phyloP scores from a whole-genome alignment of 2,329 filamentous ascomycete genomes.

The Fusarium camptoceras region DNA sequence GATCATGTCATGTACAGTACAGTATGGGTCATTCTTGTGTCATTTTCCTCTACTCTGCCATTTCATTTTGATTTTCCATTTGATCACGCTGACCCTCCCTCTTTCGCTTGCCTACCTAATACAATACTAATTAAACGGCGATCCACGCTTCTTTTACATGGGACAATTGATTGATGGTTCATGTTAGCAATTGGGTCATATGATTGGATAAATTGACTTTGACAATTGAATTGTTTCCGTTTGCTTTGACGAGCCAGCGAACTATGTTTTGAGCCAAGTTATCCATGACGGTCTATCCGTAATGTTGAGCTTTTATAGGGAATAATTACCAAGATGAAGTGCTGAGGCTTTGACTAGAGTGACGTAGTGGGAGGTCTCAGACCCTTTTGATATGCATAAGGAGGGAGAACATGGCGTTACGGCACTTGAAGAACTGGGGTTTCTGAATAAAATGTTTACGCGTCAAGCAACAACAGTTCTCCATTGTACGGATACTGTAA shows the following conservation, averaged over 20 bases:
- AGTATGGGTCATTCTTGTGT: slow-evolving; percentile 33
- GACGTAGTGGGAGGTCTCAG: slow-evolving; percentile 36
- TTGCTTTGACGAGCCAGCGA: slow-evolving; percentile 5
- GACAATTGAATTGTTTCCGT: slow-evolving; percentile 1
- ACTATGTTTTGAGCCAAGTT: slow-evolving; percentile 4
- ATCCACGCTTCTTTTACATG: slow-evolving; percentile 5
- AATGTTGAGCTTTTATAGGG: not conserved
- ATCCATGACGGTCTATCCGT: slow-evolving; percentile 12
- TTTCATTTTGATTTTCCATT: not conserved
- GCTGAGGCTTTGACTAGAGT: not conserved
- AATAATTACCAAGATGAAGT: not conserved
- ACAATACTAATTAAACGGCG: slow-evolving; percentile 8
- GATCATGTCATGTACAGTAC: slow-evolving; percentile 10
- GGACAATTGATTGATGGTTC: slow-evolving; percentile 12
- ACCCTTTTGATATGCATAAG: slow-evolving; percentile 2
- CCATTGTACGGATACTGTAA: not conserved
- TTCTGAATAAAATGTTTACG: not conserved
- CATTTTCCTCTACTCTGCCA: slow-evolving; percentile 20
- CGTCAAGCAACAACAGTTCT: not conserved
- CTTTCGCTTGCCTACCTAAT: slow-evolving; percentile 28
- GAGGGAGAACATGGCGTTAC: slow-evolving; percentile 9
- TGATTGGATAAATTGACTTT: slow-evolving; percentile 37
- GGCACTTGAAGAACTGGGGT: not conserved
- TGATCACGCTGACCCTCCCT: slow-evolving; percentile 26
- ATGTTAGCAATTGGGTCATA: slow-evolving; percentile 35